Percentiles rank a stretch among this genome's conserved stretches.
Conservation (phyloP, 2,329 filamentous ascomycete genomes). For the Talaromyces sp. region DNA sequence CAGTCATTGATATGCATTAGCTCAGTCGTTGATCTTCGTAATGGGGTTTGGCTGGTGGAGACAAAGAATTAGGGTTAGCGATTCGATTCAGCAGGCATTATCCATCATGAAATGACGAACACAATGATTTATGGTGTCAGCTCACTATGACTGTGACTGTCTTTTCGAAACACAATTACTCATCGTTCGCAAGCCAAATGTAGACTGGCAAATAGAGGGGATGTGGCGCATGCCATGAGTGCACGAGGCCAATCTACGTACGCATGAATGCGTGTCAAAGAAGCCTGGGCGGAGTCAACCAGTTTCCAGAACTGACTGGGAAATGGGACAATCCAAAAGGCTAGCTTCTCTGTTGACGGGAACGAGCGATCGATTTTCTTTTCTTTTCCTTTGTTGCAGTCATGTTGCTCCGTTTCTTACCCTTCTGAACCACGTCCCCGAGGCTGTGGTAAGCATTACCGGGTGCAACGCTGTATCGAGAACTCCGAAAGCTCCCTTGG, state of each 20-base stretch:
- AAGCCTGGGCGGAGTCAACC: background rate
- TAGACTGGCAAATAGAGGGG: background rate
- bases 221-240: background rate
- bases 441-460: background rate
- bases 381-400: constrained; percentile 13
- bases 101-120: background rate
- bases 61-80: constrained; percentile 8
- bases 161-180: background rate
- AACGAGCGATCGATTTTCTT: background rate
- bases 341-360: constrained; percentile 4
- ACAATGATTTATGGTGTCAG: background rate
- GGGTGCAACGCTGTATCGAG: constrained; percentile 8
- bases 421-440: constrained; percentile 2
- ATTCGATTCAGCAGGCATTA: background rate
- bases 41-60: background rate
- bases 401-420: background rate
- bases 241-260: background rate
- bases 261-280: background rate
- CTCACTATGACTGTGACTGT: background rate
- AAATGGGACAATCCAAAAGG: background rate
- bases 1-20: constrained; percentile 11
- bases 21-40: constrained; percentile 5
- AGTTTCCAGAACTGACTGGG: constrained; percentile 19
- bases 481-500: constrained; percentile 4
- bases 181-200: background rate